Base-by-base conservation (phyloP, 2,329 filamentous ascomycete genomes). In the Cercospora zeina region DNA sequence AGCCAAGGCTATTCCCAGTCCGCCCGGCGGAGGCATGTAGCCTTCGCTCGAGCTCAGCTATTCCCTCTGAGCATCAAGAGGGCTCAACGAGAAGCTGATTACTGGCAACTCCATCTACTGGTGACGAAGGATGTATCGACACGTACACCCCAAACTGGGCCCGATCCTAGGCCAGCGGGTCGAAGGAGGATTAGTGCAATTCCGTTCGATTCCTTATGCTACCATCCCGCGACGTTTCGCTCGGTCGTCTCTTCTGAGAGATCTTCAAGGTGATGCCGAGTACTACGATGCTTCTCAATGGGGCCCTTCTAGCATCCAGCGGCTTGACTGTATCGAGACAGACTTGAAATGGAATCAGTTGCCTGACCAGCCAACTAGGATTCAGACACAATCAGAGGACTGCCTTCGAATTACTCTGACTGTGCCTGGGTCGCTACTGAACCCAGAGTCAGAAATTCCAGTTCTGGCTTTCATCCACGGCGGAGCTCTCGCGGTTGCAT, bases 171-270 rank as follows among this genome's bases (percentile, higher is more conserved):
- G 42, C 42, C 42, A 47, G 8, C 42, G 13, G 19, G 42, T 47
- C 19, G 19, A 27, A 14, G 19, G 42, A 19, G 42, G 42, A 7
- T 11, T 47, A 19, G 42, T 47, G 4, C 42, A 47, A 47, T 47
- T 47, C 21, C 42, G 42, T 10, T 47, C 42, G 42, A 47, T 47
- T n/a, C 42, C 42, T 13, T 47, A 47, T 24, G 42, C 42, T 47
- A 19, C 42, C 5, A 27, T 47, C 11, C 11, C 42, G 21, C 42
- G 19, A 47, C 42, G 42, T 5, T 47, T 47, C 42, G 42, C 19
- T 0, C 42, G 42, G 42, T 19, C 42, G 14, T 2, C 1, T 21
- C 11, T 27, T 47, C 42, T 47, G 42, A 47, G 8, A n/a, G 11
- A 47, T 16, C 11, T 47, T 2, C 42, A 16, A 7, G 1, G 2